Evolutionary conservation across 2,329 filamentous ascomycete species (phyloP), one percentile per base, ranked within the genome.

Genomic region (Aspergillus sclerotialis): DNA sequence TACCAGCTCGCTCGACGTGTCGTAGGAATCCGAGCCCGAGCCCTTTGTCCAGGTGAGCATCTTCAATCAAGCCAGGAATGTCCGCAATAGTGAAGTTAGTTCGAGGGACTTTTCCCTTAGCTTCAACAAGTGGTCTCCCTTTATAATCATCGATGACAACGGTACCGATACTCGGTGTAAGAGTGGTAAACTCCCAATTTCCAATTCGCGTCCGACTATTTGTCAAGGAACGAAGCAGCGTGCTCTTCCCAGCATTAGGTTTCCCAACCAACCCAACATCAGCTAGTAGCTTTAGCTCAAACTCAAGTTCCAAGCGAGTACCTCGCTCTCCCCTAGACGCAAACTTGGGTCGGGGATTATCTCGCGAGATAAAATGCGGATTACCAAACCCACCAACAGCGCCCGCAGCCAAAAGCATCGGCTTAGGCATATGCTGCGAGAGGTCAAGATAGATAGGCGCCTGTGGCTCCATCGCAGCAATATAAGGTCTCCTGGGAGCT

Each of bases 161-260:
- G 1, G 92, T 98, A 32, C 92, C 92, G 35, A 98, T 93, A 48
- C 94, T 95, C 3, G 92, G 92, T 48, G 89, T 82, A 7, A 98
- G 71, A 0, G 92, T 98, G 3, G 92, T 98, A 59, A 98, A 98
- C 7, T 88, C 90, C 92, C 92, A 98, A 57, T 84, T 81, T 26
- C 92, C 92, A 4, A 98, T 80, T 25, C 92, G 78, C 2, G 92
- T 86, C 39, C 88, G 82, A 56, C 85, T 93, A 58, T 89, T 89
- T 50, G 82, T 94, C 49, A 98, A 68, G 3, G 89, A 82, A 12
- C 92, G 80, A 11, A 96, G 73, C 2, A 98, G 72, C 0, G 92
- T 96, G 56, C 85, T 93, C 64, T 98, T 98, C 7, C 92, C 92
- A 4, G 90, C 92, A 58, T 98, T 98, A 2, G 92, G 92, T 11